Conservation (phyloP, 2,329 filamentous ascomycete species). For the Colletotrichum orbiculare region DNA sequence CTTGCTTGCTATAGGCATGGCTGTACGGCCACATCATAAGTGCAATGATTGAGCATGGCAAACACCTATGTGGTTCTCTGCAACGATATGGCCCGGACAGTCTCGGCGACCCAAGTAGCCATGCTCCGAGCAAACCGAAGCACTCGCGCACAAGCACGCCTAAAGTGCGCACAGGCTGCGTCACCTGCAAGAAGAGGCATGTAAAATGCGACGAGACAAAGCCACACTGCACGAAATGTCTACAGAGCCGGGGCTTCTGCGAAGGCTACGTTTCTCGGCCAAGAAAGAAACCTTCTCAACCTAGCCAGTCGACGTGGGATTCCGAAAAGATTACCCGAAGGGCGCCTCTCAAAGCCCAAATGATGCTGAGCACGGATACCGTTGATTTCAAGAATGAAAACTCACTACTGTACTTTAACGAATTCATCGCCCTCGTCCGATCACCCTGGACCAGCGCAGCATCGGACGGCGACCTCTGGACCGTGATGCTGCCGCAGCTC, state of each 20-base stretch:
- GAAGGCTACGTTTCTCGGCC: constrained; percentile 33
- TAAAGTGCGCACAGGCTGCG: constrained; percentile 38
- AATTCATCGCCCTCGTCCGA: constrained; percentile 44
- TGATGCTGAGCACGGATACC: constrained; percentile 32
- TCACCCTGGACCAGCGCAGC: constrained; percentile 44
- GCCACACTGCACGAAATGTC: constrained; percentile 37
- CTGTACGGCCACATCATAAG: too few species aligned
- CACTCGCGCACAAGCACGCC: constrained; percentile 32
- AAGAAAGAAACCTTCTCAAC: constrained; percentile 34
- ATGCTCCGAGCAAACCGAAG: constrained; percentile 22
- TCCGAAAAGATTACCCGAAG: constrained; percentile 29
- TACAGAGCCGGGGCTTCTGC: constrained; percentile 30
- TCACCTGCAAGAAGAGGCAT: constrained; percentile 38
- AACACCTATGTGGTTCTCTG: too few species aligned
- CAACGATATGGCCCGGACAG: too few species aligned
- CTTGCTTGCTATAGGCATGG: too few species aligned
- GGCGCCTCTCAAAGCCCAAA: constrained; percentile 26
- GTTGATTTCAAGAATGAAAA: constrained; percentile 37
- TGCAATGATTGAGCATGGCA: too few species aligned
- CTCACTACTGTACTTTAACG: constrained; percentile 43
- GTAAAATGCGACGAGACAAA: constrained; percentile 39
- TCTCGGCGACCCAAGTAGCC: neutral
- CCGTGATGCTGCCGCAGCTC: constrained; percentile 45
- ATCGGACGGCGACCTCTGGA: constrained; percentile 43
- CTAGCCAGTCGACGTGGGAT: constrained; percentile 41